A percentile compares a stretch with the other conserved stretches of the same genome.
Evolutionary conservation across 2,329 filamentous ascomycete species (phyloP).

Genomic region (Aspergillus sp.): DNA sequence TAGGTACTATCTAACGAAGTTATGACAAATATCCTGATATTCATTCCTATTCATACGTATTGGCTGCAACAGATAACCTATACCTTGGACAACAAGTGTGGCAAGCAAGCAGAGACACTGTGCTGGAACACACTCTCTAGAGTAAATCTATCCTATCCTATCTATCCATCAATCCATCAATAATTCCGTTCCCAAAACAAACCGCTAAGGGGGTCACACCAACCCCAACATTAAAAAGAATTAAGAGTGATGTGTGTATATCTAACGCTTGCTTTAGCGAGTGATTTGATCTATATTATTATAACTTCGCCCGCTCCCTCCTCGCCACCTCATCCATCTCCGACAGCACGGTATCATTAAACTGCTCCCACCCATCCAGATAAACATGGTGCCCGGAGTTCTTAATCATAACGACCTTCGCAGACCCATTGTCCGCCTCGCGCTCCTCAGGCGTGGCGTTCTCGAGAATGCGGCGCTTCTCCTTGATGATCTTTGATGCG

Average conservation of each 20-base stretch:
- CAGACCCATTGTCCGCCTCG: slow-evolving; percentile 73
- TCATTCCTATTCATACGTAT: slow-evolving; percentile 4
- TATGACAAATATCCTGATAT: not conserved
- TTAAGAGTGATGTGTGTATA: not conserved
- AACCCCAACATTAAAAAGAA: not conserved
- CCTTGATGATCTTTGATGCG: slow-evolving; percentile 75
- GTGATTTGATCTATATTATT: not conserved
- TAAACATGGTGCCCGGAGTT: slow-evolving; percentile 75
- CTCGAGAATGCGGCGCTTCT: slow-evolving; percentile 63
- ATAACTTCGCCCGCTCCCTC: slow-evolving; percentile 29
- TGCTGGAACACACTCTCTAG: not conserved
- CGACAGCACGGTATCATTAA: slow-evolving; percentile 66
- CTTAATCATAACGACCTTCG: slow-evolving; percentile 78
- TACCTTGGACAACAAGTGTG: not conserved
- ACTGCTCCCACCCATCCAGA: slow-evolving; percentile 71
- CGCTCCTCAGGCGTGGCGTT: slow-evolving; percentile 69
- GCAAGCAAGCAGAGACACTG: not conserved
- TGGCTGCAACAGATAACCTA: not conserved
- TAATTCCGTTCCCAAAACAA: slow-evolving; percentile 1
- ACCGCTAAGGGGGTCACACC: not conserved
- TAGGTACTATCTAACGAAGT: not conserved
- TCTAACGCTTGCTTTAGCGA: not conserved
- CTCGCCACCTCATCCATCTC: slow-evolving; percentile 67
- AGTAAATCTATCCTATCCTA: not conserved
- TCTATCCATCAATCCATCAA: not conserved